A percentile compares a stretch with the other conserved stretches of the same genome.
Conservation (phyloP, 2,329 filamentous ascomycete species). For the Colletotrichum aenigma region DNA sequence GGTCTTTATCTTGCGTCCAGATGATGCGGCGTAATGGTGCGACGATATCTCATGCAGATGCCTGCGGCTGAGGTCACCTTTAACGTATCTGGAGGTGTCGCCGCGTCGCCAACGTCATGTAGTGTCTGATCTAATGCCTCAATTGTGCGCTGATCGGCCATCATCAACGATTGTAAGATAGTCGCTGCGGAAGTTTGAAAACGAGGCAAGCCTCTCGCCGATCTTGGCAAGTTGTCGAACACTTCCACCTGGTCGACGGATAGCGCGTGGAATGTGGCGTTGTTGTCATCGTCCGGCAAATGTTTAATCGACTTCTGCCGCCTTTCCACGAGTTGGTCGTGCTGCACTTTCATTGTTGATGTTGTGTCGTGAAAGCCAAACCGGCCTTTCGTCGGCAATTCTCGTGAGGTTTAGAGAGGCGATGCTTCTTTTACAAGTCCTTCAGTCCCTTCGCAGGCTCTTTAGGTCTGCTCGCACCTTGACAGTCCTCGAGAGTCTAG, state of each 20-base stretch:
- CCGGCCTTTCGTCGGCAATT: neutral
- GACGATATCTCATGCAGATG: neutral
- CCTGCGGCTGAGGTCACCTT: neutral
- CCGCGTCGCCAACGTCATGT: neutral
- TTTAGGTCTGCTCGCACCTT: neutral
- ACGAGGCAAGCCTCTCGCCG: neutral
- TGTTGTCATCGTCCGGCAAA: neutral
- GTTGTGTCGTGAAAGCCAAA: neutral
- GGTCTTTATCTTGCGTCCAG: neutral
- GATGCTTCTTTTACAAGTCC: neutral
- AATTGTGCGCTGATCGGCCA: neutral
- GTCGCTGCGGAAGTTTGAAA: neutral
- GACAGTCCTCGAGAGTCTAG: neutral
- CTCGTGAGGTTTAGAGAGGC: neutral
- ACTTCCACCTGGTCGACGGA: neutral
- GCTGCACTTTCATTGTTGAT: neutral
- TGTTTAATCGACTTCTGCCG: neutral
- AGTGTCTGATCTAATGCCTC: neutral
- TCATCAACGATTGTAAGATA: neutral
- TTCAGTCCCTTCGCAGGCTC: neutral
- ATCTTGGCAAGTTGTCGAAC: neutral
- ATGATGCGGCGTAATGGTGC: neutral
- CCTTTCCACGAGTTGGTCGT: neutral
- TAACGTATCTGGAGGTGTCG: neutral
- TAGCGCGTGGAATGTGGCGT: slow-evolving; percentile 1